Evolutionary conservation across 1,139 yeast species (phyloP).

Genomic region (Diutina pseudorugosa): DNA sequence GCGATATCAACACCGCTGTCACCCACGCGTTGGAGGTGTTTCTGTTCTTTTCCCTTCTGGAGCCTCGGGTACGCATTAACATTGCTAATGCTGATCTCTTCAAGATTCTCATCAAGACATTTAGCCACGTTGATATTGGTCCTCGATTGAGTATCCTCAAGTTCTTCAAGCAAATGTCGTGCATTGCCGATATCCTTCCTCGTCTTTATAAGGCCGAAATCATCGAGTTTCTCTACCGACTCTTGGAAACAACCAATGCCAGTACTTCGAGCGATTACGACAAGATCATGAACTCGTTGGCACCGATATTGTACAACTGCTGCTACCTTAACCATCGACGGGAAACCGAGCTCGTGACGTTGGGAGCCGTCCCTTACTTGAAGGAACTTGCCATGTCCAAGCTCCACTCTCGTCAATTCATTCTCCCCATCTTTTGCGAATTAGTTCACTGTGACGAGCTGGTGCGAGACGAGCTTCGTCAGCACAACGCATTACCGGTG

Average conservation of each 20-base stretch:
- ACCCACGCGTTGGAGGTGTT: conserved; percentile 17
- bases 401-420: conserved; percentile 46
- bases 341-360: conserved; percentile 40
- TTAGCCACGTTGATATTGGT: conserved; percentile 16
- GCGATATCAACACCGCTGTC: conserved; percentile 8
- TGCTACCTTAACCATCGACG: conserved; percentile 44
- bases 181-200: conserved; percentile 23
- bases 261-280: conserved; percentile 21
- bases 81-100: conserved; percentile 32
- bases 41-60: conserved; percentile 30
- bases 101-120: conserved; percentile 30
- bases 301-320: conserved; percentile 39
- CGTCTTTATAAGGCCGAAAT: conserved; percentile 28
- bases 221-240: conserved; percentile 25
- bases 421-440: conserved; percentile 53
- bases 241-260: conserved; percentile 18
- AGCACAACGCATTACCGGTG: conserved; percentile 29
- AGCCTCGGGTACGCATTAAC: conserved; percentile 27
- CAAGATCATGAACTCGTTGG: conserved; percentile 29
- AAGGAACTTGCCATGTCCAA: conserved; percentile 32
- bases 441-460: conserved; percentile 37
- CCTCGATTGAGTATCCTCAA: conserved; percentile 30
- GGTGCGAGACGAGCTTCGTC: conserved; percentile 26
- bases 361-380: conserved; percentile 43
- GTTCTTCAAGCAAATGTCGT: conserved; percentile 32